A percentile compares a stretch with the other conserved stretches of the same genome.
Conservation (phyloP, 257 asterid species). For the Solanum infundibuliforme region DNA sequence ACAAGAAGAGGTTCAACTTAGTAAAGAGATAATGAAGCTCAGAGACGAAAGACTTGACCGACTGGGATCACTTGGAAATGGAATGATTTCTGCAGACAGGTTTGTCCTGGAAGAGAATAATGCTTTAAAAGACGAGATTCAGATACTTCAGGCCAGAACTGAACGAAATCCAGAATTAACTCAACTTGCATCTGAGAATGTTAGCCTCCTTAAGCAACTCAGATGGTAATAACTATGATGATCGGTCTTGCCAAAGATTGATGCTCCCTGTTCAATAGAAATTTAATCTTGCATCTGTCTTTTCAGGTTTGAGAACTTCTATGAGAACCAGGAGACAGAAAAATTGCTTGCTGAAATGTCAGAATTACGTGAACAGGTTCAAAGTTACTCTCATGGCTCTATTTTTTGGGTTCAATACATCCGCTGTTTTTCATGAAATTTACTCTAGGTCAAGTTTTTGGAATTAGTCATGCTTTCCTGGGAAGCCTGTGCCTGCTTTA, state of each 20-base stretch:
- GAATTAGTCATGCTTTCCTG: constrained; percentile 22
- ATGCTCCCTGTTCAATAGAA: not conserved
- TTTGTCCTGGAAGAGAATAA: constrained; percentile 38
- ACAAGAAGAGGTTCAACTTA: constrained; percentile 39
- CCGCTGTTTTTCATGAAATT: constrained; percentile 6
- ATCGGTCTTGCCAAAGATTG: not conserved
- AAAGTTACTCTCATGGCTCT: not conserved
- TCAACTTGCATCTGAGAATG: constrained; percentile 32
- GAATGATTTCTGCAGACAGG: constrained; percentile 36
- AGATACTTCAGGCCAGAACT: constrained; percentile 31
- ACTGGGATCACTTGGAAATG: constrained; percentile 39
- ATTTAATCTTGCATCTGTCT: constrained; percentile 2
- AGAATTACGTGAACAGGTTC: constrained; percentile 45
- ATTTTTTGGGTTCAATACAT: not conserved
- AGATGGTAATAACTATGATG: constrained; percentile 22
- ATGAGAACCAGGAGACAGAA: constrained; percentile 43
- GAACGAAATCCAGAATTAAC: constrained; percentile 34
- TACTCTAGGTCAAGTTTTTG: constrained; percentile 19
- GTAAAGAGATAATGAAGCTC: constrained; percentile 41
- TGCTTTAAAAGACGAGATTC: constrained; percentile 42
- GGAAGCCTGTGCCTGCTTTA: constrained; percentile 9
- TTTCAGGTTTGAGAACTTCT: constrained; percentile 41
- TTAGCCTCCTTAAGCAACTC: constrained; percentile 39
- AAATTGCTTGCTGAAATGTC: constrained; percentile 38
- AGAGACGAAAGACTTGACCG: constrained; percentile 49